Conservation (phyloP, 352 stramenopile genomes). For the Phytophthora pisi region DNA sequence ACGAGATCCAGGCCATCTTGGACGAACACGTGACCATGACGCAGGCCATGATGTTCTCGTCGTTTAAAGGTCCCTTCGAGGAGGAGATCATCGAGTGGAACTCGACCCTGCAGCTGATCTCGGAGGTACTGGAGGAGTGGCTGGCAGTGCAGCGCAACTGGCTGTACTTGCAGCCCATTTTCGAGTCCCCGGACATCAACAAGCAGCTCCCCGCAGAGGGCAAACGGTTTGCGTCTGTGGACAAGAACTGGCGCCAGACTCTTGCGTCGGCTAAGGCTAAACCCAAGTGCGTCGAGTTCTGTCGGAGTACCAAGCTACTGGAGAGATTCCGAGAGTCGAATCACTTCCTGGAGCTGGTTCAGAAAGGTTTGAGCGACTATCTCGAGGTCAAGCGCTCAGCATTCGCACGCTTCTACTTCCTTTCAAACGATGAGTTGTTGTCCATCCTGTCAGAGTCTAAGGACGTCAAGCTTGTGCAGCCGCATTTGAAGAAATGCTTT, state of each 20-base stretch:
- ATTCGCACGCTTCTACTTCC: conserved; percentile 94
- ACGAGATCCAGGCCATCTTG: conserved; percentile 94
- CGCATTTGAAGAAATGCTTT: conserved; percentile 95
- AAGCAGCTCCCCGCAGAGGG: conserved; percentile 95
- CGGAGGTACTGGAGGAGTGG: conserved; percentile 95
- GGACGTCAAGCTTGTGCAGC: conserved; percentile 92
- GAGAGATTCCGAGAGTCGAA: conserved; percentile 95
- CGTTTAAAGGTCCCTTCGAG: conserved; percentile 96
- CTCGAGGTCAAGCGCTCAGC: conserved; percentile 92
- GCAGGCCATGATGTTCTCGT: conserved; percentile 96
- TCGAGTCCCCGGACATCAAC: conserved; percentile 96
- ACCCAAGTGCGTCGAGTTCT: conserved; percentile 93
- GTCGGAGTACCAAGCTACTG: conserved; percentile 90
- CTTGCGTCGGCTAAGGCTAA: conserved; percentile 88
- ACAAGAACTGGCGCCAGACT: conserved; percentile 96
- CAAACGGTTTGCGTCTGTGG: conserved; percentile 94
- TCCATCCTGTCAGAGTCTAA: conserved; percentile 94
- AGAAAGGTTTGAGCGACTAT: conserved; percentile 93
- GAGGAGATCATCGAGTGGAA: conserved; percentile 95
- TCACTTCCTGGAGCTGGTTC: conserved; percentile 93
- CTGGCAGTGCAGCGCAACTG: conserved; percentile 95
- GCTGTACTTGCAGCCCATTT: conserved; percentile 96
- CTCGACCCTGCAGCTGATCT: conserved; percentile 88
- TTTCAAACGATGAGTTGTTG: conserved; percentile 94
- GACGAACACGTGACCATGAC: conserved; percentile 97